These are phyloP conservation scores for Solanum corneliomulleri DNA, from an alignment of 257 asterid genomes.

Conservation along the genomic window DNA sequence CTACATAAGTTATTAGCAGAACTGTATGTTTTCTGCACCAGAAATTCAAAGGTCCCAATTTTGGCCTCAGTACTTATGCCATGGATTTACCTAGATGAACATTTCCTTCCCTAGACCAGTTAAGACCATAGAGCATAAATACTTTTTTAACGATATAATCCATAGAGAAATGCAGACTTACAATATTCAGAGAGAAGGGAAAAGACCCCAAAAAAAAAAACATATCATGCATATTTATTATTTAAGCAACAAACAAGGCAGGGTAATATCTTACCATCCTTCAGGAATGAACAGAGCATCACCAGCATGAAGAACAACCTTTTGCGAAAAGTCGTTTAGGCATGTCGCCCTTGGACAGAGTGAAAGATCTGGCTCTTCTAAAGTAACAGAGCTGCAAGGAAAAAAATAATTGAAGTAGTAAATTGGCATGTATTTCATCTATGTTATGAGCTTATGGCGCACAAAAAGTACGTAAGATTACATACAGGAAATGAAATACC, in stretches of 20 bases:
- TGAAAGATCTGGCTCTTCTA: slow-evolving; percentile 45
- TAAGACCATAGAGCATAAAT: neutral
- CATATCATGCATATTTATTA: neutral
- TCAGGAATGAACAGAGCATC: slow-evolving; percentile 95
- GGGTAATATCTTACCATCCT: slow-evolving; percentile 61
- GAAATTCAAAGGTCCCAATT: neutral
- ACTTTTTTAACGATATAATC: neutral
- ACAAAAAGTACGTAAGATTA: neutral
- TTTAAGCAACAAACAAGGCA: neutral
- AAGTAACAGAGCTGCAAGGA: slow-evolving; percentile 53
- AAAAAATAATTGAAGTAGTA: neutral
- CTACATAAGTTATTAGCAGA: neutral
- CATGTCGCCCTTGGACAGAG: slow-evolving; percentile 62
- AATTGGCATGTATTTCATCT: neutral
- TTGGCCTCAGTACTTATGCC: neutral
- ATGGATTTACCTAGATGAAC: neutral
- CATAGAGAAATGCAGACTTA: neutral
- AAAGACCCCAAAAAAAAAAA: neutral
- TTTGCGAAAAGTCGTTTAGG: slow-evolving; percentile 47
- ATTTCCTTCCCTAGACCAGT: neutral
- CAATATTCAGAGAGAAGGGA: neutral
- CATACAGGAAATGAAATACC: slow-evolving; percentile 31
- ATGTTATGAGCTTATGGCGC: neutral
- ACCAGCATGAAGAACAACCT: slow-evolving; percentile 80
- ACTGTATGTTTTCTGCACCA: neutral